Evolutionary conservation across 1,284 basidiomycete genomes (phyloP), one percentile per base, ranked within the genome.

Genomic region (Cryptococcus sp.): DNA sequence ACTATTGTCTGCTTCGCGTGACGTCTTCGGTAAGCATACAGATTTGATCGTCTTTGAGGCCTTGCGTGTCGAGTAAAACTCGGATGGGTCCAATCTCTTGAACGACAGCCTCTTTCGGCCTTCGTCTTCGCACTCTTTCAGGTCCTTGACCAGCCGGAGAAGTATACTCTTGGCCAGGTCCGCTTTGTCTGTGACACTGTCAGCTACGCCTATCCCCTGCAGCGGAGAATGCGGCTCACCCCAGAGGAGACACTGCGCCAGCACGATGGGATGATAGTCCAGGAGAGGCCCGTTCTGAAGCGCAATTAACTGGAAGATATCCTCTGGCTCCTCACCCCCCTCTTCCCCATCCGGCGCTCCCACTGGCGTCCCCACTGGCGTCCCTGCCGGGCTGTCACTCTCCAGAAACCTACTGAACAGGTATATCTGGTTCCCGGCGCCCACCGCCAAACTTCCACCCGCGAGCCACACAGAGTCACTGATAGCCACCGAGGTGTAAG

Each of bases 171-270:
- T 92, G 46, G 93, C 91, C 4, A 93, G 73, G 57, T 87, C 86
- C 49, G 89, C 76, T 77, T 93, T 92, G 52, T 86, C 89, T 91
- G 66, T 1, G 53, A 43, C 4, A n/a, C 8, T 8, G 44, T 50
- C 37, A 53, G 52, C 23, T 38, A 36, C 9, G 23, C 28, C n/a
- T n/a, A n/a, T n/a, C n/a, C 15, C 24, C 33, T 28, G 20, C 3
- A 16, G 6, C 13, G 7, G 15, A 47, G n/a, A 24, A 16, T 28
- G 15, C 28, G 38, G 11, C 84, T 59, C 63, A 93, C 91, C 87
- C 90, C 92, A 94, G 13, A 94, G 77, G 43, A 96, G 79, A 68
- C 89, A 92, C 68, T 95, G 93, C n/a, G 91, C 78, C 13, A 96
- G 75, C 81, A 94, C 87, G 65, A 93, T 90, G 2, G 92, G 92